Conservation (phyloP, 2,329 filamentous ascomycete genomes). For the Conoideocrella luteorostrata region DNA sequence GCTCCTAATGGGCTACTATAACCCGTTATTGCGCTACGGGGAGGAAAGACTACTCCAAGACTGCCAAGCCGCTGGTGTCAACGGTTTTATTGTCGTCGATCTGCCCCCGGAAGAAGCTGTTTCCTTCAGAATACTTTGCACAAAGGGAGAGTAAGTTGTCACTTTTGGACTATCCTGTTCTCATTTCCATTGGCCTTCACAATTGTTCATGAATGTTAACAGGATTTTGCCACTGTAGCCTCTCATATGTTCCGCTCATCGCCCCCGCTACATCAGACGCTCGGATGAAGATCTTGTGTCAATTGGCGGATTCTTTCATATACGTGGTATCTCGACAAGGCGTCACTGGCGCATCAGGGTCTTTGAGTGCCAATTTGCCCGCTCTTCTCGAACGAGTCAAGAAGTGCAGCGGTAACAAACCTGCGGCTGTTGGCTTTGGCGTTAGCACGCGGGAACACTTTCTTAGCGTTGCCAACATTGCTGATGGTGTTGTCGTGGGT, state of each 20-base stretch:
- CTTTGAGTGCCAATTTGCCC: constrained; percentile 74
- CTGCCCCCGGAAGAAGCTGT: constrained; percentile 93
- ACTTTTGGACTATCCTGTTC: too few species aligned
- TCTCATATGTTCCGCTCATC: constrained; percentile 96
- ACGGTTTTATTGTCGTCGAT: constrained; percentile 96
- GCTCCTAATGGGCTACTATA: constrained; percentile 98
- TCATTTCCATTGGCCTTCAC: too few species aligned
- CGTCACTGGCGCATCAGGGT: constrained; percentile 84
- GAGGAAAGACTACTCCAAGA: constrained; percentile 84
- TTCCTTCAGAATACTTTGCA: constrained; percentile 81
- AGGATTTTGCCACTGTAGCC: constrained; percentile 33
- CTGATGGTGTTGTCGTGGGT: constrained; percentile 93
- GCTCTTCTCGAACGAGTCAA: constrained; percentile 80
- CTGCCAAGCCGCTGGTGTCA: constrained; percentile 76
- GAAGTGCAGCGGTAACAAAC: constrained; percentile 83
- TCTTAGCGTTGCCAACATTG: constrained; percentile 70
- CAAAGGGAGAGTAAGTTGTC: constrained; percentile 65
- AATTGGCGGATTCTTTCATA: constrained; percentile 96
- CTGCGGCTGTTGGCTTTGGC: constrained; percentile 90
- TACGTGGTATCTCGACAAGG: constrained; percentile 98
- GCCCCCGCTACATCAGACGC: constrained; percentile 87
- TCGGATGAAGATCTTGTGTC: constrained; percentile 92
- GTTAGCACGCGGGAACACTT: constrained; percentile 96
- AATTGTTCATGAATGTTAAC: too few species aligned
- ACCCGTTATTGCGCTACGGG: constrained; percentile 88